Conservation (phyloP, 1,139 yeast species). For the Protomyces lactucae-debilis region DNA sequence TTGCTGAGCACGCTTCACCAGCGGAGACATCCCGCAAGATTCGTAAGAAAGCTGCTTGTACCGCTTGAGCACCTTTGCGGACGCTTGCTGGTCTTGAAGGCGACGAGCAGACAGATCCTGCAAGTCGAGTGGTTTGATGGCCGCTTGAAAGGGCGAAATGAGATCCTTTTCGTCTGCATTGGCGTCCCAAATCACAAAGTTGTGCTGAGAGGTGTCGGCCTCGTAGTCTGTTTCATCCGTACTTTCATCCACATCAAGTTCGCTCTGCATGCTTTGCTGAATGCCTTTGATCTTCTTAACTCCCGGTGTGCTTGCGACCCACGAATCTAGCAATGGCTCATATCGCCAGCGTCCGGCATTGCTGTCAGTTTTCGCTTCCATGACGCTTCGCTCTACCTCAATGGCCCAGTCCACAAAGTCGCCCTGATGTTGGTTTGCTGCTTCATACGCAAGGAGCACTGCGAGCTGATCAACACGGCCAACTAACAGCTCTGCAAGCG, state of each 20-base stretch:
- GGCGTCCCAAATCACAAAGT: neutral
- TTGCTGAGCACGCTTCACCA: neutral
- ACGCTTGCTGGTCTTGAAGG: neutral
- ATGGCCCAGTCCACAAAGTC: conserved; percentile 18
- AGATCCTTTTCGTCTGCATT: conserved; percentile 22
- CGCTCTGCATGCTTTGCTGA: neutral
- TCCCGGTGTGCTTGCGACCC: conserved; percentile 26
- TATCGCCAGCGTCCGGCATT: conserved; percentile 6
- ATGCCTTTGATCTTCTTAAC: neutral
- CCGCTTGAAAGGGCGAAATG: neutral
- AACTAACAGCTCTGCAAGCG: conserved; percentile 4
- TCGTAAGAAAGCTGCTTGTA: neutral
- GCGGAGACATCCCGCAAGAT: neutral
- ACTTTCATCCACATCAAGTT: neutral
- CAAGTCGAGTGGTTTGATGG: neutral
- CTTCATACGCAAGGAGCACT: neutral
- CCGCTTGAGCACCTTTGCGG: neutral
- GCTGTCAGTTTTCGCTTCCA: neutral
- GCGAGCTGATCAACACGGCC: conserved; percentile 11
- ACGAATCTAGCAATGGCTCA: conserved; percentile 21
- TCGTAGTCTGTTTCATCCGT: conserved; percentile 9
- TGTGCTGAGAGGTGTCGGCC: conserved; percentile 10
- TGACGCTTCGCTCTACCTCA: conserved; percentile 5
- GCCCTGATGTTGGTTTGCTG: conserved; percentile 2
- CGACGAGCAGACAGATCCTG: neutral